These are phyloP conservation scores for Parasitella parasitica DNA, from an alignment of 371 early-diverging fungal species.

Conservation along the genomic window DNA sequence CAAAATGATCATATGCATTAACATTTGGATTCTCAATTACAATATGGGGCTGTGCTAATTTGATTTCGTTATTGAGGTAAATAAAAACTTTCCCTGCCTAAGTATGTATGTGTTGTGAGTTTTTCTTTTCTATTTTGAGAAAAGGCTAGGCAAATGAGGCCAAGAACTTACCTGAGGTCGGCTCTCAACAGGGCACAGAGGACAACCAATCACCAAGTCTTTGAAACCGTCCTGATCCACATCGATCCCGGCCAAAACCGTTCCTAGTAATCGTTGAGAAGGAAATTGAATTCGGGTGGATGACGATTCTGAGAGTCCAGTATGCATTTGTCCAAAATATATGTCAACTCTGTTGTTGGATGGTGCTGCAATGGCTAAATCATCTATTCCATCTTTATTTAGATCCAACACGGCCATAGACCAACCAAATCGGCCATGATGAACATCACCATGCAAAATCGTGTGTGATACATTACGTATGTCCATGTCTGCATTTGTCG, in stretches of 20 bases:
- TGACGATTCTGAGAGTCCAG: conserved; percentile 44
- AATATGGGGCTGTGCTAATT: conserved; percentile 8
- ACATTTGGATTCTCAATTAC: conserved; percentile 20
- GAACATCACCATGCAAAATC: conserved; percentile 26
- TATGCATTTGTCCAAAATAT: conserved; percentile 61
- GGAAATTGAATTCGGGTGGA: conserved; percentile 39
- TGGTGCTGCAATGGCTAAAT: conserved; percentile 80
- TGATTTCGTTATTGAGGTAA: neutral
- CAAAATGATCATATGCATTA: conserved; percentile 40
- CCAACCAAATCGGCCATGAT: conserved; percentile 74
- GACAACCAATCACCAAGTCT: conserved; percentile 75
- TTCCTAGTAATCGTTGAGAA: conserved; percentile 52
- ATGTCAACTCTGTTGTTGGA: conserved; percentile 62
- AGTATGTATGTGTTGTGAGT: neutral
- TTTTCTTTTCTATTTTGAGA: neutral
- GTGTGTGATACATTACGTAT: conserved; percentile 32
- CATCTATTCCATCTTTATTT: conserved; percentile 86
- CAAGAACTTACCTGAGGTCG: conserved; percentile 33
- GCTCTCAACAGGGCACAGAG: conserved; percentile 40
- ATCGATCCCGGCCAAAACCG: conserved; percentile 58
- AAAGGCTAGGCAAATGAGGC: too few relatives aligned
- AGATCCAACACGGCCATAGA: conserved; percentile 74
- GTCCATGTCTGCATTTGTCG: conserved; percentile 9
- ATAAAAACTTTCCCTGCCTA: conserved; percentile 1
- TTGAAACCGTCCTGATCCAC: conserved; percentile 63